Conservation (phyloP, 2,329 filamentous ascomycete genomes). For the Colletotrichum viniferum region DNA sequence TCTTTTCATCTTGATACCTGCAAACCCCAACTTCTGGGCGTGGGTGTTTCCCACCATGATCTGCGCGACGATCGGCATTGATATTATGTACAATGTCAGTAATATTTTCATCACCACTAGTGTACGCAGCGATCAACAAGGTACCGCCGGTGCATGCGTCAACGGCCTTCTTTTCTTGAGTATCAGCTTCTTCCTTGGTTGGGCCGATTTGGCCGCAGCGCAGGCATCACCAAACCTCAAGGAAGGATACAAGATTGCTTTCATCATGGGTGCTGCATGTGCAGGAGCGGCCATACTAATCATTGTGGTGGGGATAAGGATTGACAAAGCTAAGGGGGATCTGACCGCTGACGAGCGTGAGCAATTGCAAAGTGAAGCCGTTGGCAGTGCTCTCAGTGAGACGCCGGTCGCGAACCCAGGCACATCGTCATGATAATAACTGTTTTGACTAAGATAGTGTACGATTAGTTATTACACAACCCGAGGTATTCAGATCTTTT, state of each 20-base stretch:
- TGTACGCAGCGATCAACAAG: constrained; percentile 69
- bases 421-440: neutral
- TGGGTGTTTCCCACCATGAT: constrained; percentile 75
- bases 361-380: neutral
- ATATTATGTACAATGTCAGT: constrained; percentile 75
- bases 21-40: constrained; percentile 66
- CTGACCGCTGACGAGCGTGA: neutral
- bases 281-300: constrained; percentile 55
- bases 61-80: constrained; percentile 72
- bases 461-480: neutral
- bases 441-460: neutral
- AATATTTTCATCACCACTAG: constrained; percentile 79
- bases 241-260: constrained; percentile 65
- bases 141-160: constrained; percentile 72
- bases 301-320: constrained; percentile 53
- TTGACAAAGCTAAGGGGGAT: neutral
- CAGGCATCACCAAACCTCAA: constrained; percentile 45
- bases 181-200: constrained; percentile 72
- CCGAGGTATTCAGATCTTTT: neutral
- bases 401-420: neutral
- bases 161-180: constrained; percentile 74
- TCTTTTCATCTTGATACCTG: constrained; percentile 38
- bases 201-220: constrained; percentile 65
- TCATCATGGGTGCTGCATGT: constrained; percentile 67
- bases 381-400: neutral